phyloP scores from a whole-genome alignment of 176 grass and related monocot species.

The Coix lacrymajobi region DNA sequence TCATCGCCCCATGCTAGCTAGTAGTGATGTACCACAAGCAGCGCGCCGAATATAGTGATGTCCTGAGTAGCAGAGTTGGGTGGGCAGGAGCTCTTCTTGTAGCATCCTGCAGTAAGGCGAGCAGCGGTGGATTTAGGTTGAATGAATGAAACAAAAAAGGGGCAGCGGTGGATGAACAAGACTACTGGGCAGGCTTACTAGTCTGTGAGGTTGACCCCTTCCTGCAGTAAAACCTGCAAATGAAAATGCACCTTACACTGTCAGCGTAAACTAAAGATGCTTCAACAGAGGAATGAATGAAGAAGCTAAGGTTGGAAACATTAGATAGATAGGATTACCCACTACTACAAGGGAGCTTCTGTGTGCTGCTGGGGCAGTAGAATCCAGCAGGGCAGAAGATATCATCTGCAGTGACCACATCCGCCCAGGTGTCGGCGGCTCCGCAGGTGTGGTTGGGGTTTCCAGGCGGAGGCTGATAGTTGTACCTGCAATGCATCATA shows the following conservation, averaged over 20 bases:
- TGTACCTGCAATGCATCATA: constrained; percentile 43
- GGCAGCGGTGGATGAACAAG: not conserved
- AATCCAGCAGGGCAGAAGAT: constrained; percentile 89
- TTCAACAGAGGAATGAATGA: not conserved
- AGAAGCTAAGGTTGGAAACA: constrained; percentile 22
- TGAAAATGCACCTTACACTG: not conserved
- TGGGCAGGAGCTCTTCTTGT: constrained; percentile 69
- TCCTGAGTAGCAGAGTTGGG: constrained; percentile 86
- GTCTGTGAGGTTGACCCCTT: constrained; percentile 67
- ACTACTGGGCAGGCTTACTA: constrained; percentile 54
- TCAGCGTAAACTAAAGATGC: not conserved
- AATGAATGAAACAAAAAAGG: not conserved
- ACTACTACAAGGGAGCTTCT: constrained; percentile 94
- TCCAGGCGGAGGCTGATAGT: constrained; percentile 77
- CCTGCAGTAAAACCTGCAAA: constrained; percentile 83
- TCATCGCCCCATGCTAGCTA: not conserved
- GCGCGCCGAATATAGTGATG: constrained; percentile 89
- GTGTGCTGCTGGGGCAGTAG: constrained; percentile 87
- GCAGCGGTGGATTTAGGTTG: not conserved
- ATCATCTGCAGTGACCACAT: constrained; percentile 56
- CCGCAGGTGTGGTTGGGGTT: constrained; percentile 86
- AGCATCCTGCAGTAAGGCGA: constrained; percentile 61
- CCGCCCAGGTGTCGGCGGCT: constrained; percentile 75
- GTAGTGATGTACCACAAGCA: constrained; percentile 55
- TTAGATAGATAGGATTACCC: constrained; percentile 82